A percentile compares a stretch with the other conserved stretches of the same genome.
Evolutionary conservation across 2,329 filamentous ascomycete species (phyloP).

Genomic region (Ophiosphaerella narmari): DNA sequence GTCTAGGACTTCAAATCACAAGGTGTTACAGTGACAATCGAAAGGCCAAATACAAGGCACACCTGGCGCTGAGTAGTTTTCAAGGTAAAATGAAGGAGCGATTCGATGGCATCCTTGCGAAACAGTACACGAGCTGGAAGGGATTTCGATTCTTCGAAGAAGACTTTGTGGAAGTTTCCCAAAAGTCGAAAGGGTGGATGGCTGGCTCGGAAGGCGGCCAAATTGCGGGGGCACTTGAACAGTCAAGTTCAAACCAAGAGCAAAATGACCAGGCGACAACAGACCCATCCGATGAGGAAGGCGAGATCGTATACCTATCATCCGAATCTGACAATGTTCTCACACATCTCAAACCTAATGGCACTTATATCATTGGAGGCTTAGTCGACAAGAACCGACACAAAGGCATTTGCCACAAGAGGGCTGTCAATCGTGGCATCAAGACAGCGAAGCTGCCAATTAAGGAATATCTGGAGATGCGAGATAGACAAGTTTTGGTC

Average conservation of each 20-base stretch:
- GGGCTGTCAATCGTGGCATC: slow-evolving; percentile 74
- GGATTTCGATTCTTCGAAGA: slow-evolving; percentile 73
- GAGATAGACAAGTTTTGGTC: slow-evolving; percentile 80
- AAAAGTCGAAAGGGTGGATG: slow-evolving; percentile 72
- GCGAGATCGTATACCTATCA: slow-evolving; percentile 82
- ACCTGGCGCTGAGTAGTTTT: slow-evolving; percentile 80
- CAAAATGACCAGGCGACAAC: slow-evolving; percentile 48
- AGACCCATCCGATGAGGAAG: slow-evolving; percentile 38
- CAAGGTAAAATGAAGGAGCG: slow-evolving; percentile 73
- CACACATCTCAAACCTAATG: slow-evolving; percentile 80
- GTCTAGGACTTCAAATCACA: slow-evolving; percentile 81
- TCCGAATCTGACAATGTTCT: slow-evolving; percentile 89
- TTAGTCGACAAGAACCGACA: slow-evolving; percentile 96
- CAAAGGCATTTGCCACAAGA: slow-evolving; percentile 89
- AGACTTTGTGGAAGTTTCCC: slow-evolving; percentile 73
- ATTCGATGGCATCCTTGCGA: slow-evolving; percentile 75
- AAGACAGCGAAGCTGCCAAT: slow-evolving; percentile 92
- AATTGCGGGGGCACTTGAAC: slow-evolving; percentile 63
- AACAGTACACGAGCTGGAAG: slow-evolving; percentile 79
- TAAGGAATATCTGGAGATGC: slow-evolving; percentile 92
- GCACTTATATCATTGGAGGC: slow-evolving; percentile 90
- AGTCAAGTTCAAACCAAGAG: slow-evolving; percentile 21
- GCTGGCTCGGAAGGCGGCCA: slow-evolving; percentile 60
- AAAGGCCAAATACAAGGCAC: slow-evolving; percentile 67
- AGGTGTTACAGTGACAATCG: slow-evolving; percentile 88